Percentiles rank a stretch among this genome's conserved stretches.
These are phyloP conservation scores for Solanum hybrid DNA, from an alignment of 305 asterid genomes.

Conservation along the genomic window DNA sequence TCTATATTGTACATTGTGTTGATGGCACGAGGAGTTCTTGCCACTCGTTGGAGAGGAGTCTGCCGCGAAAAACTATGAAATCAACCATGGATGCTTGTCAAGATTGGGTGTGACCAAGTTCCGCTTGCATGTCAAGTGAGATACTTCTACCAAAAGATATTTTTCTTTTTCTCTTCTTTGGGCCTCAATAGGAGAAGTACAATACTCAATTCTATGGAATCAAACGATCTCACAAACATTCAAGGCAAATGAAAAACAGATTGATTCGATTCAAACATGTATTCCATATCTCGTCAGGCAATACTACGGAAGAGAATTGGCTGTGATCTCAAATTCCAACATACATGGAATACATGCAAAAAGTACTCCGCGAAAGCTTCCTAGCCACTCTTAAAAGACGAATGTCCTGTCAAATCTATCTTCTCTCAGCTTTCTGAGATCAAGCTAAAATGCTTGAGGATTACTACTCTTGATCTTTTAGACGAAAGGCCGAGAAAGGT, in stretches of 20 bases:
- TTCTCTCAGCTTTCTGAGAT: background rate
- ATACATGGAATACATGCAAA: background rate
- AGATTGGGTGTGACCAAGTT: background rate
- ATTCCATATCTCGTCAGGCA: background rate
- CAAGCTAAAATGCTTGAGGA: background rate
- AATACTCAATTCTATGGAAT: background rate
- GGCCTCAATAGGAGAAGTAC: background rate
- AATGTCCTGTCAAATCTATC: background rate
- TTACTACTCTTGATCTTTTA: constrained; percentile 14
- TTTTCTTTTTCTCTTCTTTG: background rate
- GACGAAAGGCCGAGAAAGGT: constrained; percentile 15
- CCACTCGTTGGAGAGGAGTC: background rate
- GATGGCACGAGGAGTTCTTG: background rate
- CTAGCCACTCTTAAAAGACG: background rate
- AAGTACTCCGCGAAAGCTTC: background rate
- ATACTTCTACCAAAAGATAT: background rate
- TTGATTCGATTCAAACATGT: background rate
- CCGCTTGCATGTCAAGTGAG: background rate
- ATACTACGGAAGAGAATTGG: background rate
- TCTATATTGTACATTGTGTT: background rate
- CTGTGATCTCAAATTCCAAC: background rate
- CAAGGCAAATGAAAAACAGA: background rate
- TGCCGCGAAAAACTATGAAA: background rate
- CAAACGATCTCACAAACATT: background rate
- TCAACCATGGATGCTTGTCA: background rate